Conservation (phyloP, 2,329 filamentous ascomycete species). For the Pseudogymnoascus sp. region DNA sequence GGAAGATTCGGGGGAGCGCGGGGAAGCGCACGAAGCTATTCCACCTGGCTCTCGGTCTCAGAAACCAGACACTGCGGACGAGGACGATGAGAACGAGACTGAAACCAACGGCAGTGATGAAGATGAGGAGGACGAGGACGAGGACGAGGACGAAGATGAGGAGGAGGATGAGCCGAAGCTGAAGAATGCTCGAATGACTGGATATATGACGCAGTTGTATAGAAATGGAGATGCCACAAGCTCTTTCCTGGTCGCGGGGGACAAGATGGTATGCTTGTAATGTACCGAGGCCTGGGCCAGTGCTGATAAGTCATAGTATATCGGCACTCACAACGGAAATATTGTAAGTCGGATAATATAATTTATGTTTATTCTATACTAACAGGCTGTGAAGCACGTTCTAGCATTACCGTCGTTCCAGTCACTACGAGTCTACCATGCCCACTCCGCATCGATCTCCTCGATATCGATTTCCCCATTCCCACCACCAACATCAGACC, state of each 20-base stretch:
- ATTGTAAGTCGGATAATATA: conserved; percentile 53
- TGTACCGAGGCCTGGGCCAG: neutral
- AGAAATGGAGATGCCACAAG: conserved; percentile 93
- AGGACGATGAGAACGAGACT: conserved; percentile 25
- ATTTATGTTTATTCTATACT: conserved; percentile 20
- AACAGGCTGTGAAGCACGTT: conserved; percentile 56
- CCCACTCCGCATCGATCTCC: conserved; percentile 86
- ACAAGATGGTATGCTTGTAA: conserved; percentile 71
- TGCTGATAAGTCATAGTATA: conserved; percentile 50
- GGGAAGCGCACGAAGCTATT: conserved; percentile 18
- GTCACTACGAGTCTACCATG: conserved; percentile 76
- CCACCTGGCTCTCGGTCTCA: conserved; percentile 16
- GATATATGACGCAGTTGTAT: conserved; percentile 71
- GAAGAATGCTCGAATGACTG: conserved; percentile 85
- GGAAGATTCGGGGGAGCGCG: conserved; percentile 23
- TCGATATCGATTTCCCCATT: conserved; percentile 84
- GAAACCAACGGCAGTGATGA: conserved; percentile 39
- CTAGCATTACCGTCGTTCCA: conserved; percentile 76
- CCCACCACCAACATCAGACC: conserved; percentile 47
- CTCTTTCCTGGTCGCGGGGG: conserved; percentile 78
- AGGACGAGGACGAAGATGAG: conserved; percentile 70
- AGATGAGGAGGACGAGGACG: conserved; percentile 50
- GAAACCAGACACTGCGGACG: conserved; percentile 15
- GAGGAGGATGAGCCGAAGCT: conserved; percentile 90
- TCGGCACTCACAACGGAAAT: conserved; percentile 94